These are phyloP conservation scores for Leishmania mexicana DNA, from an alignment of 208 protist species.

Conservation along the genomic window DNA sequence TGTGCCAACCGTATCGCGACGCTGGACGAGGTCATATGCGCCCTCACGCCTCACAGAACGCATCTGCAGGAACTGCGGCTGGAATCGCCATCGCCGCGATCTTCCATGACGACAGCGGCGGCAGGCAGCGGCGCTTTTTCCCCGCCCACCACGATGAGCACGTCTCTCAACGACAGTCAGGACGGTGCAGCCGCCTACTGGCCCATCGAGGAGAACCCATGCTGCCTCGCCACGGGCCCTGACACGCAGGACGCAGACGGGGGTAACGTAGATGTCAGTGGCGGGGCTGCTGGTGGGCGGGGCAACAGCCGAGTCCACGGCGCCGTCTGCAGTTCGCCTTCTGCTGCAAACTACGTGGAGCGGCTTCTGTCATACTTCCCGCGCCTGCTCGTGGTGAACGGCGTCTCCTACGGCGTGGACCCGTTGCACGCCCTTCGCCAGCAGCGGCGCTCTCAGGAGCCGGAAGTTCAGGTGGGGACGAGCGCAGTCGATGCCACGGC, in stretches of 20 bases:
- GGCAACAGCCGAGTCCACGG: neutral
- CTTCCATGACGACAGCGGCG: neutral
- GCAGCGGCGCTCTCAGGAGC: slow-evolving; percentile 11
- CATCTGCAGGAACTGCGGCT: slow-evolving; percentile 63
- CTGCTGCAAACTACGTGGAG: slow-evolving; percentile 35
- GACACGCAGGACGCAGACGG: neutral
- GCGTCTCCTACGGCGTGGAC: slow-evolving; percentile 57
- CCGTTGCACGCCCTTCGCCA: slow-evolving; percentile 33
- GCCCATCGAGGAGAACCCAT: slow-evolving; percentile 47
- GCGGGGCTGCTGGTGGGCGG: neutral
- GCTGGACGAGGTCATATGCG: slow-evolving; percentile 37
- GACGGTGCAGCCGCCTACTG: neutral
- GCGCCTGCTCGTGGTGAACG: slow-evolving; percentile 55
- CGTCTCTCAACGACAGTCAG: neutral
- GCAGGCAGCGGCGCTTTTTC: neutral
- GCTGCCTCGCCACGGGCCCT: slow-evolving; percentile 20
- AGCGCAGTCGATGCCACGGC: neutral
- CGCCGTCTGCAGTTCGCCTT: neutral
- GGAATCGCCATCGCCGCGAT: slow-evolving; percentile 24
- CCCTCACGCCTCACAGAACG: slow-evolving; percentile 40
- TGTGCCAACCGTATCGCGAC: slow-evolving; percentile 62
- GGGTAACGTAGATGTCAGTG: neutral
- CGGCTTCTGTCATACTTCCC: slow-evolving; percentile 41
- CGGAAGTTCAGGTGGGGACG: neutral
- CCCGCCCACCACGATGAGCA: neutral